Base-by-base conservation (phyloP, 345 rosid genomes). In the Murraya paniculata region DNA sequence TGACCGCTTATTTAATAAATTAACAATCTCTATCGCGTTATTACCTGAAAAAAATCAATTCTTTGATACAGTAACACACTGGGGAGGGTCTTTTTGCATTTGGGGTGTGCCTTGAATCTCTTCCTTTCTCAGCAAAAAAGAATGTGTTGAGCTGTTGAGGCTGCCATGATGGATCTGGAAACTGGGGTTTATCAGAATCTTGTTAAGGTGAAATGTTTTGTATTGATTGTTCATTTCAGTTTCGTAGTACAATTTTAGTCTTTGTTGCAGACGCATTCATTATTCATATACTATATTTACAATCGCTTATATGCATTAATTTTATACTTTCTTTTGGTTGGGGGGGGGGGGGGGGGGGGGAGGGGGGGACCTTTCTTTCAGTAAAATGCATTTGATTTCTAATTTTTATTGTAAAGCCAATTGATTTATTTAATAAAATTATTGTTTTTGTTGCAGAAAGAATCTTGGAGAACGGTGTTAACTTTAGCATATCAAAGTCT, bases 401-500 rank as follows among this genome's bases (percentile, higher is more conserved):
- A 8, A 0, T 30, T 75, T 64, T 50, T 50, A 7, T 9, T 59
- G 24, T 30, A 57, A 71, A 18, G 41, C 25, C 57, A 13, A 14
- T 56, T 73, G 30, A 30, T 16, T 55, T 75, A 69, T 81, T 3
- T 65, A 21, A 38, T 66, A n/a, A 13, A 10, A 27, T 64, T 76
- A 38, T 35, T 71, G 70, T 41, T 56, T 77, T 72, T 1, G 10
- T 73, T 78, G 89, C 91, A 92, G 98, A 88, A 74, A 76, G 94
- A 94, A 72, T 91, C 98, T 24, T 94, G 98, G 98, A 88, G 81
- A 80, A 89, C 98, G 35, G 89, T 91, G 7, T 80, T 94, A 78
- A 93, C 94, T 79, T 85, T 94, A 82, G 98, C 97, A 1, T 91
- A 84, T 79, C 94, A 91, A 73, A 91, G 96, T 80, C 81, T 91